Percentiles rank a stretch among this genome's conserved stretches.
Evolutionary conservation across 2,329 filamentous ascomycete genomes (phyloP).

Genomic region (Neofusicoccum umdonicola): DNA sequence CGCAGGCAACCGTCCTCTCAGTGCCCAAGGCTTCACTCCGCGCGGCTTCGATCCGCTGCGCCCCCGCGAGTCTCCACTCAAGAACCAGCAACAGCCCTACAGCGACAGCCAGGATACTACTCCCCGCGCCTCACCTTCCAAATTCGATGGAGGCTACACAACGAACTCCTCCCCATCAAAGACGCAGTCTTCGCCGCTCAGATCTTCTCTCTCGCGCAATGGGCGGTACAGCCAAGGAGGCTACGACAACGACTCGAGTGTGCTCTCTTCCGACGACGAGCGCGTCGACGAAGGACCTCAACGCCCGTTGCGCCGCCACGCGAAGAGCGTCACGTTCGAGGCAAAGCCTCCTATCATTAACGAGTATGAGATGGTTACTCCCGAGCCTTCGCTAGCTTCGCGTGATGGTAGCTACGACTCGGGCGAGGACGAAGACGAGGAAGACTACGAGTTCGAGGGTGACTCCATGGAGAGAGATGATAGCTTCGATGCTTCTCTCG

Average conservation of each 20-base stretch:
- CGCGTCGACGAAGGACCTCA: conserved; percentile 54
- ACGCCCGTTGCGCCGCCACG: conserved; percentile 74
- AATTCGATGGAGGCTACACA: conserved; percentile 58
- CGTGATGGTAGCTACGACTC: conserved; percentile 92
- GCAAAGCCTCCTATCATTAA: conserved; percentile 90
- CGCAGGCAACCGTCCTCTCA: conserved; percentile 59
- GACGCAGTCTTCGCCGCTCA: conserved; percentile 66
- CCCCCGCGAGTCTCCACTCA: conserved; percentile 27
- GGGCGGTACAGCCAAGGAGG: conserved; percentile 49
- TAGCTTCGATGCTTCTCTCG: conserved; percentile 92
- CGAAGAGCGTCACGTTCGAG: conserved; percentile 97
- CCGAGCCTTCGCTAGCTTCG: conserved; percentile 90
- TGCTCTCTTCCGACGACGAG: conserved; percentile 50
- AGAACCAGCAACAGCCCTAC: conserved; percentile 35
- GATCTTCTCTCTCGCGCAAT: conserved; percentile 77
- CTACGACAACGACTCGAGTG: conserved; percentile 36
- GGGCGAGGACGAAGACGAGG: conserved; percentile 68
- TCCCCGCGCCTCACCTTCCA: conserved; percentile 53
- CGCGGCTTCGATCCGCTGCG: conserved; percentile 51
- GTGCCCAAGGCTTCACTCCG: conserved; percentile 64
- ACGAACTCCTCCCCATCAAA: conserved; percentile 25
- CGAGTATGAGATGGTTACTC: conserved; percentile 97
- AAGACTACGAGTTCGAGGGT: conserved; percentile 62
- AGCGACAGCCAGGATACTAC: conserved; percentile 61
- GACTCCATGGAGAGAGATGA: conserved; percentile 68